phyloP scores from a whole-genome alignment of 192 early-diverging fungal genomes.

The Ambispora gerdemannii region DNA sequence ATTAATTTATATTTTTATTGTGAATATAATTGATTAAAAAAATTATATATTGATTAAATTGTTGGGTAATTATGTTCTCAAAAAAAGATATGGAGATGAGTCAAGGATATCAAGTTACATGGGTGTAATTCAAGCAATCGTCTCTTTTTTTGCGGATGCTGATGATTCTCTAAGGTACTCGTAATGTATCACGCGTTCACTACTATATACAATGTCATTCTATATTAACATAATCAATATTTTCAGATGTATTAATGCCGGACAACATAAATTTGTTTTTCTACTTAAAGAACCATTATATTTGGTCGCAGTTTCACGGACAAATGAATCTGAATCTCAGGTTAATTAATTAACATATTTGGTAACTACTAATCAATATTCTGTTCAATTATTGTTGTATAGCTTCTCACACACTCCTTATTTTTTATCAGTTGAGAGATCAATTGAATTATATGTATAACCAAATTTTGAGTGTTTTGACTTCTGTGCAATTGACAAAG shows the following conservation, averaged over 20 bases:
- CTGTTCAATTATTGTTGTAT: constrained; percentile 5
- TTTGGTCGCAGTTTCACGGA: constrained; percentile 75
- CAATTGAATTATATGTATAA: constrained; percentile 77
- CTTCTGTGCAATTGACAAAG: constrained; percentile 69
- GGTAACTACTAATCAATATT: neutral
- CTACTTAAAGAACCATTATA: constrained; percentile 78
- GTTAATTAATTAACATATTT: constrained; percentile 42
- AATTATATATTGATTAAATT: no score
- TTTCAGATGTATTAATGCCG: constrained; percentile 63
- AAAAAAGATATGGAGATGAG: constrained; percentile 79
- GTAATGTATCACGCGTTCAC: no score
- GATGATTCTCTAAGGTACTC: constrained; percentile 71
- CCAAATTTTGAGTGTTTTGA: constrained; percentile 84
- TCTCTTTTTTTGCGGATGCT: constrained; percentile 79
- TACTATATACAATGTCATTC: constrained; percentile 8
- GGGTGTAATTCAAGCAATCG: constrained; percentile 87
- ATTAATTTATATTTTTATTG: neutral
- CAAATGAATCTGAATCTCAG: constrained; percentile 71
- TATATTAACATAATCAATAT: neutral
- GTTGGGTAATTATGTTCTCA: neutral
- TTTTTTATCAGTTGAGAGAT: constrained; percentile 57
- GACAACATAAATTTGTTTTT: constrained; percentile 79
- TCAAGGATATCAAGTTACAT: constrained; percentile 79
- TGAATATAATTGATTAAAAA: neutral
- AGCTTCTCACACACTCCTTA: neutral